Percentiles rank a stretch among this genome's conserved stretches.
These are phyloP conservation scores for Thinopyrum elongatum DNA, from an alignment of 176 grass and related monocot species.

Conservation along the genomic window DNA sequence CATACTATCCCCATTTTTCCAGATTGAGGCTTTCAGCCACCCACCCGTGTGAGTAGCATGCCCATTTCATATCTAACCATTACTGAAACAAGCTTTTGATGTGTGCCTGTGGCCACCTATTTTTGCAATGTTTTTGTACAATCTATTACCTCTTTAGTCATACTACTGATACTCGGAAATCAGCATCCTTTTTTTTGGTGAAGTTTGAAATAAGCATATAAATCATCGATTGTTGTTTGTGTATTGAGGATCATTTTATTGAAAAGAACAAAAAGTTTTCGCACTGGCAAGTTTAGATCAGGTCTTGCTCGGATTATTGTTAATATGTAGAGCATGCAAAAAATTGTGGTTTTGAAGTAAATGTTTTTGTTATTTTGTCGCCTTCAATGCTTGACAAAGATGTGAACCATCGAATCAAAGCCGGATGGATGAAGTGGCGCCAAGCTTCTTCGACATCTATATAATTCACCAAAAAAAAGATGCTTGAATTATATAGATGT, in stretches of 20 bases:
- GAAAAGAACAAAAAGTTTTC: background rate
- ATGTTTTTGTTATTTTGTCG: background rate
- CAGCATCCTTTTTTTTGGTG: too few species aligned
- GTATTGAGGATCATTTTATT: background rate
- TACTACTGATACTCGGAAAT: background rate
- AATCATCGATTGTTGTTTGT: background rate
- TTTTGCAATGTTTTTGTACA: background rate
- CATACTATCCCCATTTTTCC: background rate
- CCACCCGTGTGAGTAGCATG: background rate
- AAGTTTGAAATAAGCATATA: background rate
- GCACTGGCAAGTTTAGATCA: background rate
- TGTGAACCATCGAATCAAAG: too few species aligned
- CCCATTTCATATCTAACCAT: background rate
- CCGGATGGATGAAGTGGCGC: too few species aligned
- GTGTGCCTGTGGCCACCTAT: background rate
- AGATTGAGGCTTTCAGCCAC: background rate
- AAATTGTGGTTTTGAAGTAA: background rate
- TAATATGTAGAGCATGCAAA: background rate
- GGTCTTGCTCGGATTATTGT: background rate
- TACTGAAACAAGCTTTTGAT: background rate
- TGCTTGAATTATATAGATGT: background rate
- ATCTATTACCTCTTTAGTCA: background rate
- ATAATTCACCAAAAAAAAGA: too few species aligned
- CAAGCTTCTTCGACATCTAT: too few species aligned
- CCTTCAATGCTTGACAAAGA: background rate